These are phyloP conservation scores for Beauveria brongniartii DNA, from an alignment of 2,329 filamentous ascomycete genomes.

Conservation along the genomic window DNA sequence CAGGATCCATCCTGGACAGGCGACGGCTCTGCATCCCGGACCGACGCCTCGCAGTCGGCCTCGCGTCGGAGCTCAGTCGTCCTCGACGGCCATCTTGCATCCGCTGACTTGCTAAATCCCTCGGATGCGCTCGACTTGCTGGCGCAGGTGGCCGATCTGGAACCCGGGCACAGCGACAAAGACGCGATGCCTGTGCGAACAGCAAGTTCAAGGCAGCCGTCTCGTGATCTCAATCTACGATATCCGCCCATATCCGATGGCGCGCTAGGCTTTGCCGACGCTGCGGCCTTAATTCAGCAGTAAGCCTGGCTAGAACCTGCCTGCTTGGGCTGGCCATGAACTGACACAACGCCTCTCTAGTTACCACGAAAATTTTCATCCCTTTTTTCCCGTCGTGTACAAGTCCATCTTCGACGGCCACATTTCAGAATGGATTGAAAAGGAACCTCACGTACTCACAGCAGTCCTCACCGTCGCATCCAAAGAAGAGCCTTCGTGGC, in stretches of 20 bases:
- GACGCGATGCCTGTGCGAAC: slow-evolving; percentile 9
- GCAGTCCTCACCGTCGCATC: slow-evolving; percentile 64
- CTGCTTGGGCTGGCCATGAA: background rate
- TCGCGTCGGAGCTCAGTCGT: slow-evolving; percentile 12
- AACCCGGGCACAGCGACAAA: slow-evolving; percentile 18
- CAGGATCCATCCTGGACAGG: slow-evolving; percentile 7
- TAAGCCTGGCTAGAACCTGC: slow-evolving; percentile 8
- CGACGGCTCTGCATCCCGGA: slow-evolving; percentile 7
- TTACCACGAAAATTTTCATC: slow-evolving; percentile 59
- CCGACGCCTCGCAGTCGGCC: slow-evolving; percentile 10
- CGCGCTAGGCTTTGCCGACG: slow-evolving; percentile 20
- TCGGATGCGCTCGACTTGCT: slow-evolving; percentile 33
- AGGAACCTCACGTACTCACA: slow-evolving; percentile 60
- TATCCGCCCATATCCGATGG: slow-evolving; percentile 28
- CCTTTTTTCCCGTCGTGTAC: slow-evolving; percentile 62
- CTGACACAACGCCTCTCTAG: slow-evolving; percentile 22
- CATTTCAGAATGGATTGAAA: slow-evolving; percentile 47
- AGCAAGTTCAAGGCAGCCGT: slow-evolving; percentile 8
- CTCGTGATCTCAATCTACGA: slow-evolving; percentile 4
- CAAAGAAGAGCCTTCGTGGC: slow-evolving; percentile 59
- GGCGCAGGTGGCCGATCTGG: slow-evolving; percentile 33
- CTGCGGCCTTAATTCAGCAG: slow-evolving; percentile 21
- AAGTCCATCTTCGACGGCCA: slow-evolving; percentile 46
- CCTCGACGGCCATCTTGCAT: slow-evolving; percentile 32
- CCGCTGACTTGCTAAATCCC: slow-evolving; percentile 32